Conservation (phyloP, 2,329 filamentous ascomycete genomes). For the Juglanconis oblonga region DNA sequence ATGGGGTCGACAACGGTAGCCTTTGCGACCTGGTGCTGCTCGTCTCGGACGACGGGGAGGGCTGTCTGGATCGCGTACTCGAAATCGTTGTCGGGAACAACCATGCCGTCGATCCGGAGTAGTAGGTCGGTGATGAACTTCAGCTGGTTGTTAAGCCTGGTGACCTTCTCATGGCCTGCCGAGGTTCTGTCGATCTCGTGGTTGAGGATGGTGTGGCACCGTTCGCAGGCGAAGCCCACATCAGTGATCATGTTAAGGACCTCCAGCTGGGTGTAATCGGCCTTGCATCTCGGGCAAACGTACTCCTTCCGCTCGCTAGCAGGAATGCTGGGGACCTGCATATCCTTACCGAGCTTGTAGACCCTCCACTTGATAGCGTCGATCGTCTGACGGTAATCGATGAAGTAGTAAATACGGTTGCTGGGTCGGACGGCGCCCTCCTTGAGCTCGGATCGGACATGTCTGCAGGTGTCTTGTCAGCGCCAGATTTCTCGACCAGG, state of each 20-base stretch:
- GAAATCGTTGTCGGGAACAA: constrained; percentile 72
- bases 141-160: constrained; percentile 74
- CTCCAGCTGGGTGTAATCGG: constrained; percentile 87
- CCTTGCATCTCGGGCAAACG: constrained; percentile 75
- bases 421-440: constrained; percentile 79
- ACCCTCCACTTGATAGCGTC: constrained; percentile 96
- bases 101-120: constrained; percentile 71
- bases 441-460: constrained; percentile 71
- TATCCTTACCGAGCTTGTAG: constrained; percentile 81
- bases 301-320: constrained; percentile 89
- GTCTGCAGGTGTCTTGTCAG: constrained; percentile 39
- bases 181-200: constrained; percentile 66
- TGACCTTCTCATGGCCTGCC: constrained; percentile 70
- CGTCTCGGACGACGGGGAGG: constrained; percentile 63
- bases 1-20: constrained; percentile 56
- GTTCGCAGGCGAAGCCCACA: constrained; percentile 77
- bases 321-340: constrained; percentile 79
- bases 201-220: constrained; percentile 65
- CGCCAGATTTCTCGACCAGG: neutral
- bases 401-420: constrained; percentile 92
- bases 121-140: constrained; percentile 74
- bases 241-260: constrained; percentile 74
- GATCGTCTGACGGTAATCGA: constrained; percentile 90
- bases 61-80: constrained; percentile 64
- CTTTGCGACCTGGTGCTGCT: constrained; percentile 61